Base-by-base conservation (phyloP, 2,329 filamentous ascomycete species). In the Cryphonectria naterciae region DNA sequence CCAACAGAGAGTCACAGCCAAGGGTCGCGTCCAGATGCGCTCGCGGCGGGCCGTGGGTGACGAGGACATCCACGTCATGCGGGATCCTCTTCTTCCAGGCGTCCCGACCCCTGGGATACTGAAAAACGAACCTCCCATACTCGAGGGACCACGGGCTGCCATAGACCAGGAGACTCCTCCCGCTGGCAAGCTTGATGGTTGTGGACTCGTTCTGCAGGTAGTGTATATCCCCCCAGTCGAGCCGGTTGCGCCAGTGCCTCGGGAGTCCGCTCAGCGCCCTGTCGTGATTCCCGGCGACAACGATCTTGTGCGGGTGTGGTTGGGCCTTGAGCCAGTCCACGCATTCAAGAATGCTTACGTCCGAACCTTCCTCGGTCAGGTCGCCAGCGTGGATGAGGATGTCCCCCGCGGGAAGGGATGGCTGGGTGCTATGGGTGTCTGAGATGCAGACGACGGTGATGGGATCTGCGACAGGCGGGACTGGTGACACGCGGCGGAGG, bases 231-330 rank as follows among this genome's bases (percentile, higher is more conserved):
- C 77, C 77, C 79, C 80, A 82, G 25, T 76, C 71, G 8, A 81
- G 73, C 35, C 2, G 63, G 10, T 41, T 35, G 7, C 15, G 13
- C 19, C 13, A 22, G 43, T 43, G 41, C 2, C 22, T 10, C 46
- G 0, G 5, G 46, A 3, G 3, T 43, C 41, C 15, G 17, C 46
- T n/a, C 28, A n/a, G 41, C 2, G 56, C 37, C 37, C 56, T 43
- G 25, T 85, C 83, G 70, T 85, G 84, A 67, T 86, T 86, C 4
- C 84, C 85, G 22, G 80, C 83, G 7, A 86, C 76, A 5, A 85
- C 78, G 58, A 86, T 77, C 74, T 86, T 86, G 75, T 82, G 74
- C 7, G 70, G 78, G 22, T 49, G 17, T 49, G 46, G 39, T 41
- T 13, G 39, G 39, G 39, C 39, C 39, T 41, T 11, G 13, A 11